phyloP scores from a whole-genome alignment of 1,284 basidiomycete species.

The Somion occarium region DNA sequence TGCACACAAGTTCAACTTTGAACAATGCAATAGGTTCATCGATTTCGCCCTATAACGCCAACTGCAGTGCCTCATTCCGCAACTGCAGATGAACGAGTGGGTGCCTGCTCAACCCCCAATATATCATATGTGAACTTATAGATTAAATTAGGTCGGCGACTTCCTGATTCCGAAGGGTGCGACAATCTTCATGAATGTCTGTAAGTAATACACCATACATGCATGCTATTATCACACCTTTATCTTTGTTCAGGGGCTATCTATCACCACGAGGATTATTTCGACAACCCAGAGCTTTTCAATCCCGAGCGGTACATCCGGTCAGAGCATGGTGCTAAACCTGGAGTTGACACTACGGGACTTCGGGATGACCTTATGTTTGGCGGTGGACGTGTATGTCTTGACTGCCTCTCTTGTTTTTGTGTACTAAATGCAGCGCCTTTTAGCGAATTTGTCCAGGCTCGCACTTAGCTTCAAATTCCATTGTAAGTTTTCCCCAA shows the following conservation, averaged over 20 bases:
- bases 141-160: neutral
- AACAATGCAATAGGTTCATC: conserved; percentile 9
- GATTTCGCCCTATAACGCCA: conserved; percentile 15
- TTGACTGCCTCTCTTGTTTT: neutral
- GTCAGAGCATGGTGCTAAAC: conserved; percentile 2
- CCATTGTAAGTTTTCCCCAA: conserved; percentile 3
- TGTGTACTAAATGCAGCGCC: neutral
- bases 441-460: conserved; percentile 9
- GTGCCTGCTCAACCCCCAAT: neutral
- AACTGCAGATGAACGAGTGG: neutral
- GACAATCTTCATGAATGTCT: conserved; percentile 6
- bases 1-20: neutral
- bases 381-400: conserved; percentile 9
- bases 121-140: neutral
- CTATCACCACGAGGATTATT: conserved; percentile 2
- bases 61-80: conserved; percentile 16
- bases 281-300: conserved; percentile 6
- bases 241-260: neutral
- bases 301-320: conserved; percentile 5
- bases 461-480: conserved; percentile 7
- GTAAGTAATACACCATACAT: neutral
- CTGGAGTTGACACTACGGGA: conserved; percentile 2
- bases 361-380: conserved; percentile 6
- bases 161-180: conserved; percentile 5
- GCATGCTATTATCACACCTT: neutral